Evolutionary conservation across 257 asterid species (phyloP), one percentile per base, ranked within the genome.

Genomic region (Rubia yunnanensis): DNA sequence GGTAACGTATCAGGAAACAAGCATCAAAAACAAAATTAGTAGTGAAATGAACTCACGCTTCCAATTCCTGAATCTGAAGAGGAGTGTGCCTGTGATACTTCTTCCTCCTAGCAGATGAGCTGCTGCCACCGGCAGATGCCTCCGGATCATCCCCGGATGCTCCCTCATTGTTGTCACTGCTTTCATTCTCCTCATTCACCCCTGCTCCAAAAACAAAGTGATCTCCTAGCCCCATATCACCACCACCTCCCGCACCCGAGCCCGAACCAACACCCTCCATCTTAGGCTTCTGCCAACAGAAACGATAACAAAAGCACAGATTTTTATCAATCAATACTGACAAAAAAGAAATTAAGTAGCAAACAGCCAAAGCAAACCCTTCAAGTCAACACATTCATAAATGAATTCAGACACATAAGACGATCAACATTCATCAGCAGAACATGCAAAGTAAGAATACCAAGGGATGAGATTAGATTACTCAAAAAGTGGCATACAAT

Each of bases 11-110:
- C 52, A 22, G 23, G 32, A 56, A 28, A 26, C 38, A 63, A 36
- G 10, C 39, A 69, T 53, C 36, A 14, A 70, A 22, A 3, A 35
- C 15, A 18, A 50, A 15, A 32, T 5, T 48, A 9, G 48, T 11
- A 32, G 22, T 5, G 48, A 26, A 32, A 22, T 5, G 48, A 28
- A 52, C 84, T 39, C 68, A 89, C 98, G 80, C 68, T 75, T 92
- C 98, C 23, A 92, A 96, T 55, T 84, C 95, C 70, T 92, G 97
- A 75, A 87, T 89, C 71, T 92, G 98, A 54, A 66, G 76, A 1
- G 82, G 80, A 31, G 84, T 85, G 74, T 92, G 97, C 52, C 98
- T 72, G 44, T 84, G 88, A 57, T 85, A 83, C 53, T 80, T 87
- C 70, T 82, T 86, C 75, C 77, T 78, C 44, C 72, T 82, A 7